phyloP scores from a whole-genome alignment of 768 basidiomycete species.

The Xerocomellus dryophilus region DNA sequence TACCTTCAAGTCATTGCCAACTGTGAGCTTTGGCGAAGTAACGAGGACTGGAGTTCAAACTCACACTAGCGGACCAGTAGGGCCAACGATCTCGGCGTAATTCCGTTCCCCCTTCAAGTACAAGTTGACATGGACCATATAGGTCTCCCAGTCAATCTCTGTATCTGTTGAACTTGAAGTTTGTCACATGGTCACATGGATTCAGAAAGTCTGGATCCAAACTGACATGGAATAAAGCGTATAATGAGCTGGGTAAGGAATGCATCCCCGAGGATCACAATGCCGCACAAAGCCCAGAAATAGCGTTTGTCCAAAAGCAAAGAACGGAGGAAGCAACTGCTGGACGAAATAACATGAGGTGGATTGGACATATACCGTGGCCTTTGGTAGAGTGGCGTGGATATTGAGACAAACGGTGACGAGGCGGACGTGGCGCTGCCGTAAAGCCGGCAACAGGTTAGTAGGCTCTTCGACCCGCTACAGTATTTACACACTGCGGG shows the following conservation, averaged over 20 bases:
- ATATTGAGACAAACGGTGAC: too few relatives aligned
- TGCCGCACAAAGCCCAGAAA: slow-evolving; percentile 63
- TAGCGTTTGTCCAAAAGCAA: slow-evolving; percentile 50
- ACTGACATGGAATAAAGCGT: slow-evolving; percentile 77
- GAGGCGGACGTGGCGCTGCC: background rate
- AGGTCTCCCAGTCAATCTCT: slow-evolving; percentile 97
- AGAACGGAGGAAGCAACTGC: slow-evolving; percentile 3
- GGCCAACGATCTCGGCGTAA: slow-evolving; percentile 79
- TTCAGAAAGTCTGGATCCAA: slow-evolving; percentile 1
- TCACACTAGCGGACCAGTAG: slow-evolving; percentile 92
- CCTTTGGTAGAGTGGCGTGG: background rate
- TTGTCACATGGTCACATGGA: slow-evolving; percentile 16
- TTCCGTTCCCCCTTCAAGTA: slow-evolving; percentile 80
- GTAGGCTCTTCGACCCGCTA: too few relatives aligned
- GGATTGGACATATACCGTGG: slow-evolving; percentile 6
- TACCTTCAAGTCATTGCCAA: slow-evolving; percentile 64
- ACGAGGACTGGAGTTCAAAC: slow-evolving; percentile 17
- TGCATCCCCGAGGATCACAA: slow-evolving; percentile 73
- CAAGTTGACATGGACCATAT: slow-evolving; percentile 82
- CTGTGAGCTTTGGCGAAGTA: background rate
- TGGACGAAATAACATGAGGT: background rate
- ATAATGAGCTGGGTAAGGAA: slow-evolving; percentile 79
- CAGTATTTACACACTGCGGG: background rate
- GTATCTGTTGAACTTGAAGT: slow-evolving; percentile 85
- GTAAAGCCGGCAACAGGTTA: background rate